A percentile compares a stretch with the other conserved stretches of the same genome.
Evolutionary conservation across 805 yeast species (phyloP).

Genomic region (Metschnikowia lachancei): DNA sequence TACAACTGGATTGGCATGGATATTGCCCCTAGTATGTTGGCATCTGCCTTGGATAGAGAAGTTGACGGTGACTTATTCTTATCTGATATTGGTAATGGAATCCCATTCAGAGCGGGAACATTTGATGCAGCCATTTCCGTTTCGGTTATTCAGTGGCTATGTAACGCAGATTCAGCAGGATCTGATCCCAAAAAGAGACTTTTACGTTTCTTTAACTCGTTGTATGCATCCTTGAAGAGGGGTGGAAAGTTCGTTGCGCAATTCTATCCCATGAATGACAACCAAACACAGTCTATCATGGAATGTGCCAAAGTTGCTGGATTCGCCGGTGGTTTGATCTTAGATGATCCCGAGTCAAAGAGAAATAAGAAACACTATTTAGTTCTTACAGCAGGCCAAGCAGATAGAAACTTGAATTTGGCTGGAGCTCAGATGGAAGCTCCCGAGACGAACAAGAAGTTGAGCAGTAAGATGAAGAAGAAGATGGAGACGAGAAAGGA

Average conservation of each 20-base stretch:
- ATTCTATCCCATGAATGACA: slow-evolving; percentile 90
- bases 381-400: slow-evolving; percentile 81
- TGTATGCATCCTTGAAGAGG: slow-evolving; percentile 79
- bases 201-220: slow-evolving; percentile 78
- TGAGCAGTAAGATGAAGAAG: slow-evolving; percentile 48
- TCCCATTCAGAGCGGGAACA: slow-evolving; percentile 93
- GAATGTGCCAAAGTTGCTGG: slow-evolving; percentile 91
- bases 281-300: slow-evolving; percentile 73
- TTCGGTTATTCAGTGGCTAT: slow-evolving; percentile 95
- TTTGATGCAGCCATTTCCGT: slow-evolving; percentile 96
- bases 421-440: slow-evolving; percentile 80
- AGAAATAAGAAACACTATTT: slow-evolving; percentile 88
- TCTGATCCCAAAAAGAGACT: slow-evolving; percentile 84
- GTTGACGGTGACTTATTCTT: slow-evolving; percentile 90
- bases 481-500: slow-evolving; percentile 73
- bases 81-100: slow-evolving; percentile 90
- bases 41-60: slow-evolving; percentile 87
- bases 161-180: slow-evolving; percentile 84
- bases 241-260: slow-evolving; percentile 98
- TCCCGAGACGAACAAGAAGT: slow-evolving; percentile 40
- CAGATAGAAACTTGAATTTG: slow-evolving; percentile 73
- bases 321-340: slow-evolving; percentile 91
- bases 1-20: slow-evolving; percentile 96
- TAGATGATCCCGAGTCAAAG: slow-evolving; percentile 91
- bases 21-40: slow-evolving; percentile 93